Evolutionary conservation across 1,139 yeast species (phyloP).

Genomic region (Starmera stellimalicola): DNA sequence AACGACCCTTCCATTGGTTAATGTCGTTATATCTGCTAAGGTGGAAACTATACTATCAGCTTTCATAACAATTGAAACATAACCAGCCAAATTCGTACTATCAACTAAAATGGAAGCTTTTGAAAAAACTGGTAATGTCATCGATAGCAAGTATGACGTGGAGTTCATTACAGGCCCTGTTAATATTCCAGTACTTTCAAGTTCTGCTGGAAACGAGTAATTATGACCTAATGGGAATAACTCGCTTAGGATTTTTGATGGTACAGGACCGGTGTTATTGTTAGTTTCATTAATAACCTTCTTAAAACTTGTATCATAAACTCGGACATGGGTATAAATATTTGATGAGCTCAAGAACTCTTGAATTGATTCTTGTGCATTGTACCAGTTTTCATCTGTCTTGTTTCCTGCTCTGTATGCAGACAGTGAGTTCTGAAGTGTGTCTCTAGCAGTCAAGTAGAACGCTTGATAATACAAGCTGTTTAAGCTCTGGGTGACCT

Average conservation of each 20-base stretch:
- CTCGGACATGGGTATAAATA: slow-evolving; percentile 52
- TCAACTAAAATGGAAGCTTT: slow-evolving; percentile 61
- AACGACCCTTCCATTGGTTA: slow-evolving; percentile 32
- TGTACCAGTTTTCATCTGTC: slow-evolving; percentile 36
- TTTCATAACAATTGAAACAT: slow-evolving; percentile 53
- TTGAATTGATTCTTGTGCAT: slow-evolving; percentile 31
- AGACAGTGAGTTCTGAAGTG: slow-evolving; percentile 50
- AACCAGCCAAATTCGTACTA: slow-evolving; percentile 59
- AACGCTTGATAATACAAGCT: slow-evolving; percentile 60
- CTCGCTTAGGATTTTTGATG: slow-evolving; percentile 19
- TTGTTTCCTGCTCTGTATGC: slow-evolving; percentile 68
- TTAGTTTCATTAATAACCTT: slow-evolving; percentile 30
- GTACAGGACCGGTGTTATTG: slow-evolving; percentile 28
- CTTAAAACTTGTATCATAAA: slow-evolving; percentile 48
- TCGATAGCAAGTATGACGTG: slow-evolving; percentile 27
- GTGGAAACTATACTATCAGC: slow-evolving; percentile 45
- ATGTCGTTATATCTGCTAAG: slow-evolving; percentile 37
- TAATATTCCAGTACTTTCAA: slow-evolving; percentile 34
- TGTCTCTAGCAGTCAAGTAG: slow-evolving; percentile 56
- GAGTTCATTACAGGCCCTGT: slow-evolving; percentile 51
- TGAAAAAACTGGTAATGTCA: slow-evolving; percentile 55
- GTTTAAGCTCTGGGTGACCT: slow-evolving; percentile 58
- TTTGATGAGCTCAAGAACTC: slow-evolving; percentile 58
- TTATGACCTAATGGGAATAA: slow-evolving; percentile 44
- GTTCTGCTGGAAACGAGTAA: slow-evolving; percentile 33